A percentile compares a stretch with the other conserved stretches of the same genome.
phyloP scores from a whole-genome alignment of 768 basidiomycete genomes.

The Mycena crocata region DNA sequence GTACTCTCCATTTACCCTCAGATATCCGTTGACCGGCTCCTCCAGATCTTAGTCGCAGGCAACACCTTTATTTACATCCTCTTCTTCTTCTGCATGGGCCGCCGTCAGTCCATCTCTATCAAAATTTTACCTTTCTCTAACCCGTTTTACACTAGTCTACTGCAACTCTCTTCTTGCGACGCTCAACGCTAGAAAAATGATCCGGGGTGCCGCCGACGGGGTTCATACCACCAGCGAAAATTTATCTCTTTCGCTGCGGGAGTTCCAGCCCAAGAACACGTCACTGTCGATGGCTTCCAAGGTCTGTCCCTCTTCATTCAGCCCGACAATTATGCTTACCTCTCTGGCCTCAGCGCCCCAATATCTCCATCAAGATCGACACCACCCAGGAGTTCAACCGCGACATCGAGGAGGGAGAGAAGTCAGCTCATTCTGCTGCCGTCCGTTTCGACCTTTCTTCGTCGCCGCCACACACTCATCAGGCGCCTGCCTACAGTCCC shows the following conservation, averaged over 20 bases:
- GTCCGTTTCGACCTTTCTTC: conserved; percentile 36
- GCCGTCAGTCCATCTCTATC: conserved; percentile 53
- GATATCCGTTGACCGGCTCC: neutral
- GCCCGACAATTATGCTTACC: neutral
- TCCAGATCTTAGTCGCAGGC: conserved; percentile 60
- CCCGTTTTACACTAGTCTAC: conserved; percentile 56
- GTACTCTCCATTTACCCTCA: conserved; percentile 2
- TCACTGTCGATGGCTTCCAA: conserved; percentile 42
- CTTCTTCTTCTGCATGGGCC: conserved; percentile 71
- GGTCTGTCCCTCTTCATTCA: conserved; percentile 37
- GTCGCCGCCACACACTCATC: conserved; percentile 30
- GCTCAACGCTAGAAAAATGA: conserved; percentile 64
- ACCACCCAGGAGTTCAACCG: conserved; percentile 62
- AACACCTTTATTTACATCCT: conserved; percentile 66
- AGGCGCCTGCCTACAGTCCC: conserved; percentile 29
- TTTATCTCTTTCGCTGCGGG: conserved; percentile 52
- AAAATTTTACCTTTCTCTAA: conserved; percentile 1
- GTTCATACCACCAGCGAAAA: conserved; percentile 56
- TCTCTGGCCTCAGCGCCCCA: conserved; percentile 47
- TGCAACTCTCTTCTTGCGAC: conserved; percentile 72
- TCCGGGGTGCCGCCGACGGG: conserved; percentile 53
- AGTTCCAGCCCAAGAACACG: conserved; percentile 47
- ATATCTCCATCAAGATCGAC: conserved; percentile 67
- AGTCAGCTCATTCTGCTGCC: conserved; percentile 32
- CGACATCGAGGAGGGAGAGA: conserved; percentile 49